These are phyloP conservation scores for Gracilaria domingensis DNA, from an alignment of 23 red algal species.

Conservation along the genomic window DNA sequence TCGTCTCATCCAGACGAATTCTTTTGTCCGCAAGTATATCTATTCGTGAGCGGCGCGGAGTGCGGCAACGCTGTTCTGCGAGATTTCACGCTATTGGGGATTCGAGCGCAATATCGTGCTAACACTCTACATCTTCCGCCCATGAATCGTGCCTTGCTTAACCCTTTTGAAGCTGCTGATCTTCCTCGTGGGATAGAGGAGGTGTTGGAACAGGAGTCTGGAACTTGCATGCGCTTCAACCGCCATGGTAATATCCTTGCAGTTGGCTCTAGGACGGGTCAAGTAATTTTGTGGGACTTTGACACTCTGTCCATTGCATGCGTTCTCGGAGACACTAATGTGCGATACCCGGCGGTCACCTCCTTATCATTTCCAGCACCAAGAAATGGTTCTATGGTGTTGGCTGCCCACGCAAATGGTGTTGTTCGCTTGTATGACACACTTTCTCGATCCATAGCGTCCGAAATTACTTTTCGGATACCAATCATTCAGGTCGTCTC, in stretches of 20 bases:
- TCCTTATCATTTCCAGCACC: conserved; percentile 65
- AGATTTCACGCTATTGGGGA: no score
- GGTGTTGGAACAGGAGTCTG: conserved; percentile 54
- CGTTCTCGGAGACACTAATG: conserved; percentile 8
- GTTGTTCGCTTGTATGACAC: conserved; percentile 59
- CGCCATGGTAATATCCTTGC: conserved; percentile 90
- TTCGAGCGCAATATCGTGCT: background rate
- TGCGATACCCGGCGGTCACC: conserved; percentile 6
- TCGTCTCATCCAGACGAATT: no score
- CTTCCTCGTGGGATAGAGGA: conserved; percentile 76
- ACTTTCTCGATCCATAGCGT: conserved; percentile 18
- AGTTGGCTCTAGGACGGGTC: conserved; percentile 61
- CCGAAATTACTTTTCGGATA: conserved; percentile 43
- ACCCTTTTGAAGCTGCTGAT: conserved; percentile 80
- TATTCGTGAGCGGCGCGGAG: background rate
- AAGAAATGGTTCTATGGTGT: conserved; percentile 58
- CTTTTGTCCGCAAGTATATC: no score
- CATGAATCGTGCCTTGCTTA: conserved; percentile 88
- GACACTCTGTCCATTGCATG: conserved; percentile 75
- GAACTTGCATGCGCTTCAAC: conserved; percentile 85
- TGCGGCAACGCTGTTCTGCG: background rate
- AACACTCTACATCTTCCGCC: background rate
- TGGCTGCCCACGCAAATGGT: conserved; percentile 27
- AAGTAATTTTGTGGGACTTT: conserved; percentile 86
- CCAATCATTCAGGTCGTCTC: conserved; percentile 48